phyloP scores from a whole-genome alignment of 2,329 filamentous ascomycete species.

The Aureobasidium subglaciale region DNA sequence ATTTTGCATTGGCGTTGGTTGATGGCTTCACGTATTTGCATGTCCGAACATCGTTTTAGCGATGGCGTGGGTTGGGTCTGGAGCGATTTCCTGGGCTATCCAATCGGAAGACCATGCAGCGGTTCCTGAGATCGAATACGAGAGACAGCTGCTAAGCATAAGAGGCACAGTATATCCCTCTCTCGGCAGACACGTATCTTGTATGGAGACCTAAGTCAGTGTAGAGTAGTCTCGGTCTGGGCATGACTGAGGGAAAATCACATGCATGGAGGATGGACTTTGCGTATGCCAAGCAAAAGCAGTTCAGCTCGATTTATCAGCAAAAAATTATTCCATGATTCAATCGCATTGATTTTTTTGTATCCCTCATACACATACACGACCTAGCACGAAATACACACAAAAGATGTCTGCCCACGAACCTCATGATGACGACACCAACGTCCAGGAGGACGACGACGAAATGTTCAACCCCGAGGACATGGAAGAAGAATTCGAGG shows the following conservation, averaged over 20 bases:
- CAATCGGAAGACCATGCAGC: background rate
- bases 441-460: constrained; percentile 48
- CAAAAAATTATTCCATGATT: constrained; percentile 1
- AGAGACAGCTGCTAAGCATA: background rate
- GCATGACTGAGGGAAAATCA: too few relatives aligned
- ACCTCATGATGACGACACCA: constrained; percentile 12
- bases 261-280: background rate
- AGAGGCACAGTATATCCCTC: background rate
- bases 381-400: background rate
- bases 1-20: constrained; percentile 2
- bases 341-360: background rate
- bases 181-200: background rate
- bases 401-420: constrained; percentile 15
- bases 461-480: constrained; percentile 70
- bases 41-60: background rate
- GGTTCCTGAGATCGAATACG: background rate
- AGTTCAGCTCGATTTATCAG: constrained; percentile 14
- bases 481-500: constrained; percentile 58
- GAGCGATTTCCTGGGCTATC: background rate
- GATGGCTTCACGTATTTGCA: background rate
- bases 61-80: background rate
- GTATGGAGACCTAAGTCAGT: constrained; percentile 4
- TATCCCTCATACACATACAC: background rate
- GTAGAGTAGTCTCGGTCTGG: background rate
- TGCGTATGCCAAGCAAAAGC: constrained; percentile 9